A percentile compares a stretch with the other conserved stretches of the same genome.
These are phyloP conservation scores for Xerocomellus chrysenteron DNA, from an alignment of 768 basidiomycete species.

Conservation along the genomic window DNA sequence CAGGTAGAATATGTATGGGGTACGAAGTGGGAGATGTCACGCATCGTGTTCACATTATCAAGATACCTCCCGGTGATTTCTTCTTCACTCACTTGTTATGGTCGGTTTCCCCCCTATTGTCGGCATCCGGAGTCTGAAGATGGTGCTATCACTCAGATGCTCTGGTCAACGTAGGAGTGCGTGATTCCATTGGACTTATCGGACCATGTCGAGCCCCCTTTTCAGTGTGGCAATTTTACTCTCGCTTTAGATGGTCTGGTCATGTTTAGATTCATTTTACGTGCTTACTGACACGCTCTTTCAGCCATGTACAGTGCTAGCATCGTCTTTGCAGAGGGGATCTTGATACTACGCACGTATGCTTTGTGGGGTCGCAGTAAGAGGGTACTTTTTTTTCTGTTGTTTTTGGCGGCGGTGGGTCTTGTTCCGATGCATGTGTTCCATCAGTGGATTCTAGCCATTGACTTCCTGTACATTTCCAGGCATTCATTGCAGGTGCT, in stretches of 20 bases:
- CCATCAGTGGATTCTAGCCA: not conserved
- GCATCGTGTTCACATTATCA: constrained; percentile 25
- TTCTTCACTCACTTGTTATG: constrained; percentile 16
- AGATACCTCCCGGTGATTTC: constrained; percentile 29
- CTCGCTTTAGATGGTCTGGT: constrained; percentile 19
- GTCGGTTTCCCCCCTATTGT: constrained; percentile 3
- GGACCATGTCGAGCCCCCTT: not conserved
- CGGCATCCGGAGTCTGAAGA: not conserved
- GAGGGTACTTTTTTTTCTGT: constrained; percentile 15
- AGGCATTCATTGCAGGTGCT: constrained; percentile 19
- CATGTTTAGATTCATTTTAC: not conserved
- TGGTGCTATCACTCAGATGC: constrained; percentile 1
- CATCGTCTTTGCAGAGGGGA: constrained; percentile 14
- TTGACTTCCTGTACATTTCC: not conserved
- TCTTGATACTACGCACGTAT: constrained; percentile 29
- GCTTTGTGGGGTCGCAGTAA: constrained; percentile 24
- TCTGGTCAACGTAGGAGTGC: constrained; percentile 2
- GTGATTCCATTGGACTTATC: not conserved
- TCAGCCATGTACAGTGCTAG: constrained; percentile 16
- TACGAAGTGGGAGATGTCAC: constrained; percentile 22
- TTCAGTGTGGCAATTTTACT: constrained; percentile 21
- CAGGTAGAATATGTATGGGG: constrained; percentile 27
- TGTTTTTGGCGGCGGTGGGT: constrained; percentile 20
- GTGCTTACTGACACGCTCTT: not conserved
- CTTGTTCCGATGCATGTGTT: not conserved